A percentile compares a stretch with the other conserved stretches of the same genome.
phyloP scores from a whole-genome alignment of 495 filamentous ascomycete species.

The Lichina pygmaea region DNA sequence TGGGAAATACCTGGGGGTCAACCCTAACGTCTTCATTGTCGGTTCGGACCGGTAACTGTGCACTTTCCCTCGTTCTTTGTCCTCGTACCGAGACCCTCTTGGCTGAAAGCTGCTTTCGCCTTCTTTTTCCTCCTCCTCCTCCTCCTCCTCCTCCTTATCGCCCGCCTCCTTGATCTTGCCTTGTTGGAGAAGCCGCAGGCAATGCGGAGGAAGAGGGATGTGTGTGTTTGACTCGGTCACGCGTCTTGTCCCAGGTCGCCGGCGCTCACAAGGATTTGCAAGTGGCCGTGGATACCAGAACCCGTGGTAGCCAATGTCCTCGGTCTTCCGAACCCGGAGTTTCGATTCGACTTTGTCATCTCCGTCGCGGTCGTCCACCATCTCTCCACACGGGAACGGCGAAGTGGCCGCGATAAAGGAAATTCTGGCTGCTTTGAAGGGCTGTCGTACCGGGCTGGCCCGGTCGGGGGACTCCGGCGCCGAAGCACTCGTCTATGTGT shows the following conservation, averaged over 20 bases:
- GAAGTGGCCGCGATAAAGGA: constrained; percentile 42
- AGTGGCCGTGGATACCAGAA: constrained; percentile 29
- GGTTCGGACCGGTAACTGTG: constrained; percentile 52
- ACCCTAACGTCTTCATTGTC: constrained; percentile 52
- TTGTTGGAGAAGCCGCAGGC: constrained; percentile 1
- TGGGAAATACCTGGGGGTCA: constrained; percentile 77
- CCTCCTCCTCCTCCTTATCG: no score
- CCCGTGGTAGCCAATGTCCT: constrained; percentile 48
- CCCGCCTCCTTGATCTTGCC: not conserved
- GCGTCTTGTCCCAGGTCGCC: constrained; percentile 21
- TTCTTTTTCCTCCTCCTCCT: constrained; percentile 4
- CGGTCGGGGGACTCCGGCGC: not conserved
- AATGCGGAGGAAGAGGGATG: not conserved
- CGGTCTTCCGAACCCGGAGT: constrained; percentile 36
- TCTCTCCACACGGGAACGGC: constrained; percentile 53
- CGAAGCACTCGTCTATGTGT: constrained; percentile 8
- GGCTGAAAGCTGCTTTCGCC: not conserved
- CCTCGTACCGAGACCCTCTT: not conserved
- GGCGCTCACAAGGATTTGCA: constrained; percentile 57
- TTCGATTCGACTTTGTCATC: constrained; percentile 71
- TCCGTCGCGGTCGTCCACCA: constrained; percentile 91
- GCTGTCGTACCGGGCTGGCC: constrained; percentile 12
- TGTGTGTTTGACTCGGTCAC: not conserved
- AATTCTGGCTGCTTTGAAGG: constrained; percentile 12
- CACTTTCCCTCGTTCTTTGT: not conserved